Base-by-base conservation (phyloP, 2,329 filamentous ascomycete species). In the Neofusicoccum sp. region DNA sequence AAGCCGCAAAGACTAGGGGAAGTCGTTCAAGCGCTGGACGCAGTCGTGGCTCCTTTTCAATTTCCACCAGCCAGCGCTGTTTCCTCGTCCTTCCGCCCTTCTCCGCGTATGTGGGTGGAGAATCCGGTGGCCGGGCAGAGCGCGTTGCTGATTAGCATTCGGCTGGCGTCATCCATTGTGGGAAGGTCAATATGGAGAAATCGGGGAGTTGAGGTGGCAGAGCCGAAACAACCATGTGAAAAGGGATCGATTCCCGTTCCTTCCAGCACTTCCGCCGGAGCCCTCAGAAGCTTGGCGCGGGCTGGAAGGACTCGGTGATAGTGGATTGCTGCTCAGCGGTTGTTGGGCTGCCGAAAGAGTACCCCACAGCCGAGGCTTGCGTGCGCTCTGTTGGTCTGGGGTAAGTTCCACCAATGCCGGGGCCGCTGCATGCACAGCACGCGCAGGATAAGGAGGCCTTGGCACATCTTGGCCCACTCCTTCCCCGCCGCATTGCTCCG, bases 101-200 rank as follows among this genome's bases (percentile, higher is more conserved):
- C n/a, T n/a, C n/a, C n/a, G n/a, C n/a, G n/a, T n/a, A n/a, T n/a
- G n/a, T n/a, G n/a, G n/a, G n/a, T n/a, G n/a, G n/a, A n/a, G n/a
- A n/a, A n/a, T n/a, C n/a, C n/a, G n/a, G n/a, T n/a, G n/a, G n/a
- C n/a, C n/a, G n/a, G n/a, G n/a, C n/a, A n/a, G n/a, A 16, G 33
- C 9, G 14, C 1, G 9, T 6, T 12, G 49, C 5, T 38, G 48
- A 40, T 28, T 38, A 11, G 33, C 24, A 53, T 8, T 14, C 48
- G 49, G 24, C 34, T 4, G 31, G 5, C 1, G n/a, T n/a, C 8
- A 30, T 1, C 24, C 36, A 6, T 33, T 54, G 36, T 3, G 8
- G 36, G 36, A 31, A 41, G 49, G 49, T 54, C 49, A 54, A 54
- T 54, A 54, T 54, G 49, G 49, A 54, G 36, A 43, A 45, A 54